These are phyloP conservation scores for Akebia trifoliata DNA, from an alignment of 164 flowering plant species.

Conservation along the genomic window DNA sequence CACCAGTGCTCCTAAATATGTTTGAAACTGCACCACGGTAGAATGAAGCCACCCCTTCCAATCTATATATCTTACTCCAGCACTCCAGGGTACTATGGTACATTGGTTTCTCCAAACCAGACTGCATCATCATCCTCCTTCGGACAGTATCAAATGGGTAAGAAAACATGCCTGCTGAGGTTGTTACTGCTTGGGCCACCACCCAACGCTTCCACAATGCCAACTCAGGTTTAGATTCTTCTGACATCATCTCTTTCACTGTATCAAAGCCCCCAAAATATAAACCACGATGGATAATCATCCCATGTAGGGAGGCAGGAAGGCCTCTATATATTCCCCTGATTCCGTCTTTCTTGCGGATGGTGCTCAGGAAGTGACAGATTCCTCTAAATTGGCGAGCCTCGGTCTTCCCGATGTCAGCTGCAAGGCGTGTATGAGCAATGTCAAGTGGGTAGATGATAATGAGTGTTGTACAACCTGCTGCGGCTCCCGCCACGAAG, in stretches of 20 bases:
- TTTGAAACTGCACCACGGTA: conserved; percentile 92
- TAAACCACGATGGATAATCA: conserved; percentile 87
- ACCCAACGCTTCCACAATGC: conserved; percentile 87
- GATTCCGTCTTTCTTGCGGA: conserved; percentile 64
- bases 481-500: conserved; percentile 86
- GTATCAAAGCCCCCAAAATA: conserved; percentile 99
- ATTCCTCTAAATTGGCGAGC: conserved; percentile 83
- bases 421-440: conserved; percentile 97
- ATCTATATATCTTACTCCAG: conserved; percentile 75
- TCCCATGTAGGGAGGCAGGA: conserved; percentile 93
- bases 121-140: conserved; percentile 98
- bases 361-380: conserved; percentile 67
- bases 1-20: conserved; percentile 90
- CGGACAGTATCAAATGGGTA: conserved; percentile 94
- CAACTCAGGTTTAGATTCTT: conserved; percentile 40
- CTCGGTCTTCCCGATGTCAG: conserved; percentile 70
- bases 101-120: conserved; percentile 67
- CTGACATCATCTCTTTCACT: conserved; percentile 61
- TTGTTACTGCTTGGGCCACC: conserved; percentile 89
- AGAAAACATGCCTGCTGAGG: conserved; percentile 83
- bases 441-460: conserved; percentile 92
- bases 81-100: conserved; percentile 76
- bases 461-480: conserved; percentile 89
- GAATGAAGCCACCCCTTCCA: conserved; percentile 69
- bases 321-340: conserved; percentile 84